Conservation (phyloP, 73 alveolate species). For the Paramecium bursaria region DNA sequence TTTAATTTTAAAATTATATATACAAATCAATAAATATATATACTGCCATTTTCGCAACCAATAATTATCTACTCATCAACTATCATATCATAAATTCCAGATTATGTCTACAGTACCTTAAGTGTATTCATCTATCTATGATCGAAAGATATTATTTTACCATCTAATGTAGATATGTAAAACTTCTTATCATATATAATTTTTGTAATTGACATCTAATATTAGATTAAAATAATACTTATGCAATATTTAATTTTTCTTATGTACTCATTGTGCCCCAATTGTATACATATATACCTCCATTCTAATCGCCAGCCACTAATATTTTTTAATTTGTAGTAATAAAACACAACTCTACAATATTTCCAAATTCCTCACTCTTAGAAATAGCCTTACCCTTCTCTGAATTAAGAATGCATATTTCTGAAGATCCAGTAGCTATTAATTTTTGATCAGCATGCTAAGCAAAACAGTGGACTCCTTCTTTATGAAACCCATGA, state of each 20-base stretch:
- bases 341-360: slow-evolving; percentile 31
- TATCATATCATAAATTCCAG: slow-evolving; percentile 59
- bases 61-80: slow-evolving; percentile 34
- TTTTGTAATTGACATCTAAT: slow-evolving; percentile 9
- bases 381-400: slow-evolving; percentile 56
- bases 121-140: slow-evolving; percentile 6
- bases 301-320: slow-evolving; percentile 40
- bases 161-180: slow-evolving; percentile 38
- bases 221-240: background rate
- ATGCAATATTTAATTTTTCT: slow-evolving; percentile 23
- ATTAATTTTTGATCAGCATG: slow-evolving; percentile 52
- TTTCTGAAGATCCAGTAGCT: slow-evolving; percentile 58
- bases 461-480: slow-evolving; percentile 40
- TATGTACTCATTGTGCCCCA: slow-evolving; percentile 23
- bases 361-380: slow-evolving; percentile 15
- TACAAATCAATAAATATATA: slow-evolving; percentile 54
- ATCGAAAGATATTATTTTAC: slow-evolving; percentile 33
- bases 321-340: background rate
- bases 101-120: slow-evolving; percentile 13
- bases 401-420: slow-evolving; percentile 40
- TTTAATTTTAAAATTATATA: too few species aligned
- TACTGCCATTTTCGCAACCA: slow-evolving; percentile 56
- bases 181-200: slow-evolving; percentile 2
- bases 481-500: slow-evolving; percentile 66
- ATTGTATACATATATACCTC: slow-evolving; percentile 4